Percentiles rank a stretch among this genome's conserved stretches.
These are phyloP conservation scores for Sclerotinia borealis DNA, from an alignment of 2,329 filamentous ascomycete genomes.

Conservation along the genomic window DNA sequence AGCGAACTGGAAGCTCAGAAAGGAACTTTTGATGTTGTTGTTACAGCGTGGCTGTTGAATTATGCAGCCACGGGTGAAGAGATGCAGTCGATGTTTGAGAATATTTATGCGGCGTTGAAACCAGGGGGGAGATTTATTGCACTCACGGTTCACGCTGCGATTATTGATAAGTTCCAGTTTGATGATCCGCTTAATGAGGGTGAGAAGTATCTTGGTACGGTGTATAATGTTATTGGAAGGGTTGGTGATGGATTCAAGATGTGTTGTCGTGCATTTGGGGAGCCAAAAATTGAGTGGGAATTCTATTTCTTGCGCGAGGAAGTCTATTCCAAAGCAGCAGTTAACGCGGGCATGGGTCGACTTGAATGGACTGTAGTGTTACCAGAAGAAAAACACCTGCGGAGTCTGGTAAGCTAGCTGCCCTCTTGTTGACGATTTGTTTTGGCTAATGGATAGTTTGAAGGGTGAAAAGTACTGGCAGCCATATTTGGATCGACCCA, in stretches of 20 bases:
- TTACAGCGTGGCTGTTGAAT: neutral
- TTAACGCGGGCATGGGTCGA: neutral
- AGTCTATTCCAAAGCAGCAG: neutral
- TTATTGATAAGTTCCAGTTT: neutral
- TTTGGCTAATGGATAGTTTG: neutral
- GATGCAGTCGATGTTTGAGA: neutral
- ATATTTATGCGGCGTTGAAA: neutral
- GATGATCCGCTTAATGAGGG: neutral
- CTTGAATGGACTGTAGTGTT: neutral
- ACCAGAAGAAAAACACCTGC: neutral
- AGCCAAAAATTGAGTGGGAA: neutral
- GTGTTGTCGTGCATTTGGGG: neutral
- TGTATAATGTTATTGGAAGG: neutral
- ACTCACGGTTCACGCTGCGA: neutral
- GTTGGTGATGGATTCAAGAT: neutral
- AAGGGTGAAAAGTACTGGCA: neutral
- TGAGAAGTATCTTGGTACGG: neutral
- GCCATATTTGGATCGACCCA: conserved; percentile 1
- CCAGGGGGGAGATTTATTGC: neutral
- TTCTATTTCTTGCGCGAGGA: conserved; percentile 1
- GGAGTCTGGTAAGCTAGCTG: neutral
- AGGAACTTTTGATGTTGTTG: neutral
- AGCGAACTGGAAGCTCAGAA: neutral
- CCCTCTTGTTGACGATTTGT: too few relatives aligned
- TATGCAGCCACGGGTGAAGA: neutral